These are phyloP conservation scores for Nicotiana obtusifolia DNA, from an alignment of 257 asterid species.

Conservation along the genomic window DNA sequence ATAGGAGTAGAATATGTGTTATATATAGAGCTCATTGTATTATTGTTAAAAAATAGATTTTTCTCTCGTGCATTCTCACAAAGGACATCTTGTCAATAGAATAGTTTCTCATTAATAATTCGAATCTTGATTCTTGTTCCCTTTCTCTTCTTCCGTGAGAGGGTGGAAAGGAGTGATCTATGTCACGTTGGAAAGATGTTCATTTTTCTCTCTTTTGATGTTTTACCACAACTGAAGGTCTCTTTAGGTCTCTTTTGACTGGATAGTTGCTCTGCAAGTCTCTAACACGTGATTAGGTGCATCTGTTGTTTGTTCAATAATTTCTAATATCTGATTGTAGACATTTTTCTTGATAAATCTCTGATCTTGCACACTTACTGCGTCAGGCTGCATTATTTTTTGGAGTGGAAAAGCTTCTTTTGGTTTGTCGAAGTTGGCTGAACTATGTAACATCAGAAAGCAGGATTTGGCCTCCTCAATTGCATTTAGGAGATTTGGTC, in stretches of 20 bases:
- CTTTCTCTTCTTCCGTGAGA: neutral
- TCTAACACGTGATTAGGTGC: neutral
- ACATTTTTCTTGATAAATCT: neutral
- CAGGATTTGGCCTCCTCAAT: slow-evolving; percentile 33
- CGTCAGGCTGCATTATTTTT: slow-evolving; percentile 76
- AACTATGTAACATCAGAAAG: slow-evolving; percentile 40
- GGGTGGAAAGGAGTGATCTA: neutral
- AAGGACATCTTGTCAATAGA: neutral
- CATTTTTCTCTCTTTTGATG: neutral
- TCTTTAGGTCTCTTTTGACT: neutral
- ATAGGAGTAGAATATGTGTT: too few relatives aligned
- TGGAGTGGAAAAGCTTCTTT: slow-evolving; percentile 70
- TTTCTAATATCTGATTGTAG: neutral
- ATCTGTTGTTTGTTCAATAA: neutral
- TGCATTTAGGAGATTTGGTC: slow-evolving; percentile 46
- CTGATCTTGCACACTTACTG: slow-evolving; percentile 12
- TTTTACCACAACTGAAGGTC: neutral
- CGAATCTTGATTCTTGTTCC: neutral
- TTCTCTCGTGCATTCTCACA: too few relatives aligned
- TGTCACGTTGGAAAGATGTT: neutral
- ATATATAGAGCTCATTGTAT: too few relatives aligned
- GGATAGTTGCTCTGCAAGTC: neutral
- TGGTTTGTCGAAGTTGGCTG: slow-evolving; percentile 61
- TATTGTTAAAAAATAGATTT: too few relatives aligned
- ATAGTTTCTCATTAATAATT: neutral